Evolutionary conservation across 306 rosid genomes (phyloP).

Genomic region (Parietaria judaica): DNA sequence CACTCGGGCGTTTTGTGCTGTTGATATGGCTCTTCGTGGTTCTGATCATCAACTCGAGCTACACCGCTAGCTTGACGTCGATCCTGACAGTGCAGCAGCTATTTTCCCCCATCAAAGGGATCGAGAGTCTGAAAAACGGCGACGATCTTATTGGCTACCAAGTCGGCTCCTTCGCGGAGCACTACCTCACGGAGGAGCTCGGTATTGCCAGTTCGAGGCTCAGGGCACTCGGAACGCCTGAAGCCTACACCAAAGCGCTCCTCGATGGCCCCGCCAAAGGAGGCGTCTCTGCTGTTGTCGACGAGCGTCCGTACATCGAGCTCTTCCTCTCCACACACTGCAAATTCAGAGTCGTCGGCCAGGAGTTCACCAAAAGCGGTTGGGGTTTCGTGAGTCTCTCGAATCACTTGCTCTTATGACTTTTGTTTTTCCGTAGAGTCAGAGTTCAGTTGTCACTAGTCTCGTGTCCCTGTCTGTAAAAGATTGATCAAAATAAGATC

Average conservation of each 20-base stretch:
- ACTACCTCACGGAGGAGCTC: constrained; percentile 60
- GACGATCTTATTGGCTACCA: constrained; percentile 75
- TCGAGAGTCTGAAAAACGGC: constrained; percentile 55
- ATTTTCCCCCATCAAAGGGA: constrained; percentile 65
- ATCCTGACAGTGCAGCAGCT: constrained; percentile 91
- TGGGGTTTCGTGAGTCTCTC: constrained; percentile 93
- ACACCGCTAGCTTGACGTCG: constrained; percentile 98
- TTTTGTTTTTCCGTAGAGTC: not conserved
- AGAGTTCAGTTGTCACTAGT: too few relatives aligned
- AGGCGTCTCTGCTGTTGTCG: constrained; percentile 92
- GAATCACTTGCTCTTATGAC: not conserved
- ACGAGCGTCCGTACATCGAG: constrained; percentile 69
- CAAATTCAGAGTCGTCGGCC: constrained; percentile 76
- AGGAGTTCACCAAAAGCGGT: constrained; percentile 92
- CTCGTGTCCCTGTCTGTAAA: too few relatives aligned
- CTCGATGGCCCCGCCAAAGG: constrained; percentile 67
- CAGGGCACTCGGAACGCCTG: constrained; percentile 69
- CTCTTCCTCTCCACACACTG: constrained; percentile 77
- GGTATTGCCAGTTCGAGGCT: constrained; percentile 76
- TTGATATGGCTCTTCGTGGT: constrained; percentile 93
- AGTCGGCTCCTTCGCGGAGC: constrained; percentile 83
- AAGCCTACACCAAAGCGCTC: constrained; percentile 67
- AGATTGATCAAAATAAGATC: too few relatives aligned
- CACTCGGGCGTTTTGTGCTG: constrained; percentile 77
- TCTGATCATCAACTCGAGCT: constrained; percentile 88